Base-by-base conservation (phyloP, 371 early-diverging fungal species). In the Nematocida sp. region DNA sequence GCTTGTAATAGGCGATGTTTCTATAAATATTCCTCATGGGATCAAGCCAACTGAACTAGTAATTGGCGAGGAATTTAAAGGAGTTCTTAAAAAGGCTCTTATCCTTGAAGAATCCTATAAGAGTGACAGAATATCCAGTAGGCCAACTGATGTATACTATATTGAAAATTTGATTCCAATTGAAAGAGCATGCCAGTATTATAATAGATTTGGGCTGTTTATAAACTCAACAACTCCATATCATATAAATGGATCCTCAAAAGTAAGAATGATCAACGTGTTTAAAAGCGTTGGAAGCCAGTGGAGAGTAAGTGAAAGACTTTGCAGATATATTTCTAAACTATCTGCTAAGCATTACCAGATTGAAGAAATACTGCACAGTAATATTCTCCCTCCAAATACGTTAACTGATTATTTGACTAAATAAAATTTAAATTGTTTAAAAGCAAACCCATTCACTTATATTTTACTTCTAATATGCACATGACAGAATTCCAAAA, bases 211-310 rank as follows among this genome's bases (percentile, higher is more conserved):
- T 54, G 80, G 47, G 9, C n/a, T 78, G 15, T 47, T 78, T 20
- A 67, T 78, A 18, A 70, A 78, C 45, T 56, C 80, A 18, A n/a
- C 70, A 33, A 52, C 33, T 20, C 80, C 80, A 7, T 78, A 78
- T 39, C 25, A 13, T 3, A 60, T 78, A 6, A 18, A 25, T 18
- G 80, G 80, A 9, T 7, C 7, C 20, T 20, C 58, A 4, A 54
- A 60, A n/a, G 66, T 78, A 5, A 11, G 47, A 25, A 56, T 70
- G 60, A 15, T 39, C 6, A 78, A 78, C 27, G 62, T 45, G 11
- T 60, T 78, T 23, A 58, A 50, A 23, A 58, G 66, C 42, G 40
- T 44, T 23, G 33, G 50, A 11, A 23, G 27, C 56, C 66, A 70
- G 56, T 78, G 80, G 80, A 56, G 80, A 60, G 18, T 18, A 15